Conservation (phyloP, 2,329 filamentous ascomycete species). For the Arthrinium phaeospermum region DNA sequence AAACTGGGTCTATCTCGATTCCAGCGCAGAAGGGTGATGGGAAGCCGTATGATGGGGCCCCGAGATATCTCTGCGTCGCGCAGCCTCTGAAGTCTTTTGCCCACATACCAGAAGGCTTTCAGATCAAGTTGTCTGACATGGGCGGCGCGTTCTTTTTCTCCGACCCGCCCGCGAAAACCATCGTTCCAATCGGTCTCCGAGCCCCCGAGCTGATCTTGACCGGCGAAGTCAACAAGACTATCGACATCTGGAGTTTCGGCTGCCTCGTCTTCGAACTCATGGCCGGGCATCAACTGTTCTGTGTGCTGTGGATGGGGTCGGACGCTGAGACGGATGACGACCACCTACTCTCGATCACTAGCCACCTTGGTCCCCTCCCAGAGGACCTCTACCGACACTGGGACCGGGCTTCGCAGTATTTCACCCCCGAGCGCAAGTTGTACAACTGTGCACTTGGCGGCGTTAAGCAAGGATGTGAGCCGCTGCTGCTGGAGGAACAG, state of each 20-base stretch:
- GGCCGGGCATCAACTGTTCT: slow-evolving; percentile 37
- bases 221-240: slow-evolving; percentile 29
- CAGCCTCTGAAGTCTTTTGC: slow-evolving; percentile 34
- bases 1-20: slow-evolving; percentile 31
- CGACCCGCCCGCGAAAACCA: slow-evolving; percentile 31
- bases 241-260: slow-evolving; percentile 41
- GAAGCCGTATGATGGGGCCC: slow-evolving; percentile 37
- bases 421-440: slow-evolving; percentile 33
- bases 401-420: slow-evolving; percentile 35
- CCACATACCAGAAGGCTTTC: slow-evolving; percentile 31
- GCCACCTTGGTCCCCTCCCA: slow-evolving; percentile 31
- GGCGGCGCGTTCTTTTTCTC: slow-evolving; percentile 37
- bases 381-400: slow-evolving; percentile 29
- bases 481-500: slow-evolving; percentile 32
- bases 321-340: slow-evolving; percentile 29
- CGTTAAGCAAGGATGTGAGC: slow-evolving; percentile 27
- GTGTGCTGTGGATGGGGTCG: slow-evolving; percentile 27
- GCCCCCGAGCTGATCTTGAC: slow-evolving; percentile 37
- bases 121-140: slow-evolving; percentile 39
- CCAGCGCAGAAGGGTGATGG: slow-evolving; percentile 38
- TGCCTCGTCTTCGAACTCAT: slow-evolving; percentile 40
- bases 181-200: slow-evolving; percentile 35
- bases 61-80: slow-evolving; percentile 37
- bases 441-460: slow-evolving; percentile 37
- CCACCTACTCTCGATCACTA: slow-evolving; percentile 30